phyloP scores from a whole-genome alignment of 2,329 filamentous ascomycete species.

The Aspergillus japonicus region DNA sequence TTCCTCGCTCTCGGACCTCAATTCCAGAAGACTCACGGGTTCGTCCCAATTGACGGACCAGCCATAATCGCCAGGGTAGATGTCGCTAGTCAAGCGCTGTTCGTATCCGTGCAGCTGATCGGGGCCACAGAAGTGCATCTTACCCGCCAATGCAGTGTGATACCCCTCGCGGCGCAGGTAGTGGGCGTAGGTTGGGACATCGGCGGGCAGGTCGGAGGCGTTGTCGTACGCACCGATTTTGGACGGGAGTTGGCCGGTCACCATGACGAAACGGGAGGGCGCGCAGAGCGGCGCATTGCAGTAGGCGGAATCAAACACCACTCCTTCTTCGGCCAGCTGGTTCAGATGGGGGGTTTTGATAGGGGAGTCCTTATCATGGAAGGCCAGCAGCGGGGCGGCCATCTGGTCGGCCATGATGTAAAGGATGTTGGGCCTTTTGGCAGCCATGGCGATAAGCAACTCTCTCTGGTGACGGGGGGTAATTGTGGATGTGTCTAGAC shows the following conservation, averaged over 20 bases:
- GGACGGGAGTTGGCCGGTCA: constrained; percentile 85
- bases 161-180: constrained; percentile 83
- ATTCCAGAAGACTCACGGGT: constrained; percentile 52
- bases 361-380: constrained; percentile 83
- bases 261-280: constrained; percentile 90
- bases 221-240: constrained; percentile 93
- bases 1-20: background rate
- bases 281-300: constrained; percentile 92
- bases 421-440: constrained; percentile 69
- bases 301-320: constrained; percentile 92
- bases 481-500: background rate
- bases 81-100: constrained; percentile 87
- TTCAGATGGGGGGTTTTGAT: constrained; percentile 93
- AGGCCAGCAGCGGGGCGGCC: constrained; percentile 83
- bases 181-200: constrained; percentile 88
- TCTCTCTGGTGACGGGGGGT: background rate
- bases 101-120: constrained; percentile 95
- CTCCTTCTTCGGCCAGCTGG: constrained; percentile 73
- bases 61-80: constrained; percentile 90
- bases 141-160: constrained; percentile 85
- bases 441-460: constrained; percentile 29
- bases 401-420: constrained; percentile 98
- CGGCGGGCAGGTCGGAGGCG: constrained; percentile 76
- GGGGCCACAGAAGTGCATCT: constrained; percentile 92
- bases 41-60: constrained; percentile 97